Conservation (phyloP, 306 rosid species). For the Alnus rubra region DNA sequence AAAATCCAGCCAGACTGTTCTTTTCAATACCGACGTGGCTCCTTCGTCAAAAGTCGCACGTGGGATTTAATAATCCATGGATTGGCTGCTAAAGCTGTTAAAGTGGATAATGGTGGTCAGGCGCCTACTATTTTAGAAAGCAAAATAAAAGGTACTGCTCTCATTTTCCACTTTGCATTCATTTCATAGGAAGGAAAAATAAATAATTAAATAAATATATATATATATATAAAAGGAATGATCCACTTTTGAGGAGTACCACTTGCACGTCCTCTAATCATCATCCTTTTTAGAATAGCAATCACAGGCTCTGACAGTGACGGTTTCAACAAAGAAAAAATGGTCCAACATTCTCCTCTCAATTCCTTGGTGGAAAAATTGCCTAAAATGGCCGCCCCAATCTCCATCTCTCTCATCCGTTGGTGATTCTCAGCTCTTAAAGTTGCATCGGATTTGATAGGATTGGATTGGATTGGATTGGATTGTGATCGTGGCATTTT, state of each 20-base stretch:
- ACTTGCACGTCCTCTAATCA: conserved; percentile 25
- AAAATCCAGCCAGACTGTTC: not conserved
- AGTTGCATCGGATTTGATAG: not conserved
- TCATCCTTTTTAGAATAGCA: not conserved
- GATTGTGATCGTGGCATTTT: not conserved
- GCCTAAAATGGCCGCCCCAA: conserved; percentile 12
- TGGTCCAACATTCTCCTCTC: conserved; percentile 1
- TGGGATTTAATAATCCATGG: not conserved
- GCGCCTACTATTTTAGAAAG: conserved; percentile 26
- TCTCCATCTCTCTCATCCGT: not conserved
- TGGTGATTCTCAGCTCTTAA: not conserved
- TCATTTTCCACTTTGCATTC: conserved; percentile 4
- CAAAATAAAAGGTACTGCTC: not conserved
- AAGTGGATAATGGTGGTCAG: conserved; percentile 16
- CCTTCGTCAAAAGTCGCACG: not conserved
- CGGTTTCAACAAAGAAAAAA: not conserved
- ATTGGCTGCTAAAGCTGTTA: not conserved
- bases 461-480: too few species aligned
- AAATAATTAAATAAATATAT: too few species aligned
- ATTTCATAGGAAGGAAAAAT: conserved; percentile 6
- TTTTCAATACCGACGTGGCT: not conserved
- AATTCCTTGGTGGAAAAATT: conserved; percentile 17
- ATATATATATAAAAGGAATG: too few species aligned
- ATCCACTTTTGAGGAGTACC: conserved; percentile 29
- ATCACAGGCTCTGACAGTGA: conserved; percentile 21